A percentile compares a stretch with the other conserved stretches of the same genome.
Evolutionary conservation across 257 asterid genomes (phyloP).

Genomic region (Nicotiana undulata): DNA sequence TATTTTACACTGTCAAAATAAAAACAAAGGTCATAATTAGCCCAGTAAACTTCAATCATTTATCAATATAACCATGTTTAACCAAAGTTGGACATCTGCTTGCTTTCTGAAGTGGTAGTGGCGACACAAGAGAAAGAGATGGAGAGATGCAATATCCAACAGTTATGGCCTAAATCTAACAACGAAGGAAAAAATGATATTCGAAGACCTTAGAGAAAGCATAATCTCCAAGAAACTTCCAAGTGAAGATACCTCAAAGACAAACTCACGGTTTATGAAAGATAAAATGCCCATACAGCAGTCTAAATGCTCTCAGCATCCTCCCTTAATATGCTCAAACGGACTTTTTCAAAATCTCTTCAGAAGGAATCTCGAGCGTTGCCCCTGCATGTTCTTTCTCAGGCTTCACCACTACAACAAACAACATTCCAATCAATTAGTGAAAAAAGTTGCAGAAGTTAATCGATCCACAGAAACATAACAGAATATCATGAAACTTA

Average conservation of each 20-base stretch:
- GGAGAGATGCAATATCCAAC: background rate
- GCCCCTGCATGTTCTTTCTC: constrained; percentile 73
- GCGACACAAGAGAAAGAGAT: background rate
- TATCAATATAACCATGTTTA: background rate
- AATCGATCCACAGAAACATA: background rate
- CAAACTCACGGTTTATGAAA: background rate
- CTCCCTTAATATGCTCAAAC: constrained; percentile 8
- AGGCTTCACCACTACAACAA: constrained; percentile 69
- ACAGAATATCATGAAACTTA: background rate
- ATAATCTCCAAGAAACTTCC: background rate
- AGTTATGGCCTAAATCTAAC: background rate
- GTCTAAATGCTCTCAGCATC: background rate
- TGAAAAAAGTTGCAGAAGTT: background rate
- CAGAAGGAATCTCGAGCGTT: constrained; percentile 81
- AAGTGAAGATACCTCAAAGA: background rate
- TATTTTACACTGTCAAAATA: background rate
- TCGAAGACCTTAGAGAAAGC: background rate
- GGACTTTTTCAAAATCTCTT: constrained; percentile 56
- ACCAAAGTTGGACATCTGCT: background rate
- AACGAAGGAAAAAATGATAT: background rate
- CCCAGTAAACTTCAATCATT: background rate
- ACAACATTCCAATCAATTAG: background rate
- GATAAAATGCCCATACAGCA: background rate
- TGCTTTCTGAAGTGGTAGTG: background rate
- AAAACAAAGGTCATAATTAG: no score